Evolutionary conservation across 768 basidiomycete genomes (phyloP).

Genomic region (Kwoniella newhampshirensis): DNA sequence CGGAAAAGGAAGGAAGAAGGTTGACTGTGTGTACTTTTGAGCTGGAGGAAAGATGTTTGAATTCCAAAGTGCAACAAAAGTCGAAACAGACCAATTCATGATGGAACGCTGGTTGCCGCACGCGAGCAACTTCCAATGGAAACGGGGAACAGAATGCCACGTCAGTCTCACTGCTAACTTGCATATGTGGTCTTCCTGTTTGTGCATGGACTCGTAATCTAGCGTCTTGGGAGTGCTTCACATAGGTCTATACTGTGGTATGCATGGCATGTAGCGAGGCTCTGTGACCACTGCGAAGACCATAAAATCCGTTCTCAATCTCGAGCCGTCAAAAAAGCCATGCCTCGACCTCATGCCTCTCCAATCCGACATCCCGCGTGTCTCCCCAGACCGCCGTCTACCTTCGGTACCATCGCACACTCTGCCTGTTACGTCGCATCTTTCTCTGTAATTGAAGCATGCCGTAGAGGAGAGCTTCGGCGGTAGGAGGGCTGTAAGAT

Average conservation of each 20-base stretch:
- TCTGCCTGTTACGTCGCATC: conserved; percentile 84
- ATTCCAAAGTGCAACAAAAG: neutral
- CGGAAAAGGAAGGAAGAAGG: neutral
- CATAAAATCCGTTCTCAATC: too few species aligned
- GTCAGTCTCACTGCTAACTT: neutral
- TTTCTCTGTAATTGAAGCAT: conserved; percentile 96
- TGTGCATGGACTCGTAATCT: too few species aligned
- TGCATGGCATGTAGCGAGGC: neutral
- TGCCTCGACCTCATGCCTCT: neutral
- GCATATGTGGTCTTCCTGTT: too few species aligned
- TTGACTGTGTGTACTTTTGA: too few species aligned
- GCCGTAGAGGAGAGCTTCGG: conserved; percentile 85
- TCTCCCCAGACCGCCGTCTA: conserved; percentile 20
- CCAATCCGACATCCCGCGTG: neutral
- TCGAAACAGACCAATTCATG: neutral
- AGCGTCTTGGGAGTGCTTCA: neutral
- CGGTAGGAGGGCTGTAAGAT: conserved; percentile 55
- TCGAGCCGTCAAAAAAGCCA: neutral
- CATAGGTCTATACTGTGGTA: neutral
- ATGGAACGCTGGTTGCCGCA: neutral
- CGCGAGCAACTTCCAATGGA: neutral
- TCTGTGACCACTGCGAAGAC: neutral
- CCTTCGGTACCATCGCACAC: conserved; percentile 72
- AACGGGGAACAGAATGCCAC: neutral
- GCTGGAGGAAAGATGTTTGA: neutral